Percentiles rank a stretch among this genome's conserved stretches.
phyloP scores from a whole-genome alignment of 139 green algal species.

The Chlamydomonas eustigma region DNA sequence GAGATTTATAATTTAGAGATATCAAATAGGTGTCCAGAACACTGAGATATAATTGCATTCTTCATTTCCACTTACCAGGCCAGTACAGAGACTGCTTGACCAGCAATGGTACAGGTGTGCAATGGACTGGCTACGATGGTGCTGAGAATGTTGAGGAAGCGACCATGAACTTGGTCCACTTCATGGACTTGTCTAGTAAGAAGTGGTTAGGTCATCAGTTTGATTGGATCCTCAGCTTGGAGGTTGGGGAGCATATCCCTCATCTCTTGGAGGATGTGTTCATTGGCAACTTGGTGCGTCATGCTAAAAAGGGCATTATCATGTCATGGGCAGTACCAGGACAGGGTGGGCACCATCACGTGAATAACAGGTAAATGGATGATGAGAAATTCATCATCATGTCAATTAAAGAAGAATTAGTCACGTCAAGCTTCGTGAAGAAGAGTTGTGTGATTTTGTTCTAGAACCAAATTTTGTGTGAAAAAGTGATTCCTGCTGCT shows the following conservation, averaged over 20 bases:
- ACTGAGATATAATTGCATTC: not conserved
- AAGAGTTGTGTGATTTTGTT: too few species aligned
- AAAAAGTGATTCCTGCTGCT: too few species aligned
- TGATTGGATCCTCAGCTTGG: not conserved
- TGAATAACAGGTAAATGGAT: not conserved
- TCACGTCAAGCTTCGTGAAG: too few species aligned
- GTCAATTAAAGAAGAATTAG: too few species aligned
- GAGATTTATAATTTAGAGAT: not conserved
- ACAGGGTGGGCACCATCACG: conserved; percentile 6
- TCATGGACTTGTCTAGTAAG: not conserved
- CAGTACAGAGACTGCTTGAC: not conserved
- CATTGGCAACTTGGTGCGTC: conserved; percentile 2
- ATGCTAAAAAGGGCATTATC: not conserved
- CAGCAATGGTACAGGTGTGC: not conserved
- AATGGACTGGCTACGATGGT: conserved; percentile 1
- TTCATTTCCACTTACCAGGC: not conserved
- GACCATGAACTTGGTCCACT: not conserved
- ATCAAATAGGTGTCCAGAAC: not conserved
- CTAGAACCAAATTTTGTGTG: too few species aligned
- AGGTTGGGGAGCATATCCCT: conserved; percentile 8
- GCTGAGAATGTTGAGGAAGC: not conserved
- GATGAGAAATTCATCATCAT: too few species aligned
- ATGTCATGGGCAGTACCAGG: conserved; percentile 4
- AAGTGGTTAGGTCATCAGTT: not conserved
- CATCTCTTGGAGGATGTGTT: not conserved